These are phyloP conservation scores for Nannochloropsis salina DNA, from an alignment of 108 stramenopile species.

Conservation along the genomic window DNA sequence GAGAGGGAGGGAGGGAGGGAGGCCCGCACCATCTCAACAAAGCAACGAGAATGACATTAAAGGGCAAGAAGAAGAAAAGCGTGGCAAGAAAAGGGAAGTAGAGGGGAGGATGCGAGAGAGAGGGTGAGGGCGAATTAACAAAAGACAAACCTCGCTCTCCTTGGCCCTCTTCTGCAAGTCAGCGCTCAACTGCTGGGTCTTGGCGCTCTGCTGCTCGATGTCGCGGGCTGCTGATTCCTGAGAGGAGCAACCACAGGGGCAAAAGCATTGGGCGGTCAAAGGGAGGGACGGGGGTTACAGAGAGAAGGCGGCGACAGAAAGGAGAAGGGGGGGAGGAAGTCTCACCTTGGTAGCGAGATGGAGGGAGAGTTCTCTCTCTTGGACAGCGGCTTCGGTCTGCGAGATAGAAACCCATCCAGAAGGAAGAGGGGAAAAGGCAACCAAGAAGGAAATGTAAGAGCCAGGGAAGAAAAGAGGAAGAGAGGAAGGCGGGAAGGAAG, in stretches of 20 bases:
- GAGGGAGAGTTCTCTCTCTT: background rate
- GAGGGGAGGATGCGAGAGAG: background rate
- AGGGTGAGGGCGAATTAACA: background rate
- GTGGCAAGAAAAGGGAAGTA: background rate
- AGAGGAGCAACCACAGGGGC: too few species aligned
- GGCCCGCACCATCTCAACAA: conserved; percentile 90
- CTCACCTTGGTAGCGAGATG: background rate
- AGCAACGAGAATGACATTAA: conserved; percentile 62
- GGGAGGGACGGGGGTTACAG: background rate
- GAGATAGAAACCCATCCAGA: too few species aligned
- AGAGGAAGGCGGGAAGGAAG: too few species aligned
- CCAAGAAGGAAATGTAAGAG: too few species aligned
- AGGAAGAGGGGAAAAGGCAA: too few species aligned
- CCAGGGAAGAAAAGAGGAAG: too few species aligned
- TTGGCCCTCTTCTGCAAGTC: background rate
- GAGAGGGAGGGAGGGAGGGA: background rate
- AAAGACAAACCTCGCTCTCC: background rate
- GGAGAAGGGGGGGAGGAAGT: background rate
- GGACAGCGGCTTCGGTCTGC: too few species aligned
- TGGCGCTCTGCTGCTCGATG: background rate
- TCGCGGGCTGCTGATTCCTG: background rate
- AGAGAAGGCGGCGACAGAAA: background rate
- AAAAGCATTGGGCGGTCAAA: background rate
- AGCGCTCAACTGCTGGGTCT: background rate
- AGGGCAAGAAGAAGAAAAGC: conserved; percentile 51